Conservation (phyloP, 257 asterid species). For the Perilla frutescens region DNA sequence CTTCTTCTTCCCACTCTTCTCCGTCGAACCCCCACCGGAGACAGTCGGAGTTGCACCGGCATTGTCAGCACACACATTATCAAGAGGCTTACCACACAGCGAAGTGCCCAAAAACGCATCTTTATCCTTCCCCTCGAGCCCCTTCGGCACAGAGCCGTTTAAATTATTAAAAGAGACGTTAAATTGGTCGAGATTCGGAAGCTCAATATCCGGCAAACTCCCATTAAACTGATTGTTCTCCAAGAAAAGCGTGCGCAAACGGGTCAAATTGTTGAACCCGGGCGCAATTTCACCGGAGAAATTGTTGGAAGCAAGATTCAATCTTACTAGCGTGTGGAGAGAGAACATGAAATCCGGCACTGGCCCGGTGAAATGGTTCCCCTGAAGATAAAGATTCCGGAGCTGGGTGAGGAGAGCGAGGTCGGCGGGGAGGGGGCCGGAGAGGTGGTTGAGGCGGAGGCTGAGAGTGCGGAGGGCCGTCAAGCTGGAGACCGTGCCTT, state of each 20-base stretch:
- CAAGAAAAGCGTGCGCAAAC: constrained; percentile 69
- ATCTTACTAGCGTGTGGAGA: constrained; percentile 52
- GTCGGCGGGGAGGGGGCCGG: constrained; percentile 69
- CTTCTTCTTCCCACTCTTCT: constrained; percentile 35
- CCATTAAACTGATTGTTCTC: constrained; percentile 65
- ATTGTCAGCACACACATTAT: constrained; percentile 50
- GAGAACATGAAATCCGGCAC: constrained; percentile 43
- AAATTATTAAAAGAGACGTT: constrained; percentile 70
- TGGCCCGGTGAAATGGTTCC: constrained; percentile 60
- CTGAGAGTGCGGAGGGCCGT: constrained; percentile 66
- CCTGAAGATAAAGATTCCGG: constrained; percentile 74
- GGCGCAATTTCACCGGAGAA: constrained; percentile 64
- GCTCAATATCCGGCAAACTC: constrained; percentile 54
- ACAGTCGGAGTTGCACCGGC: constrained; percentile 45
- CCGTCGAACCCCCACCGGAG: constrained; percentile 33
- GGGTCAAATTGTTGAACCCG: constrained; percentile 62
- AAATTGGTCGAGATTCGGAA: constrained; percentile 65
- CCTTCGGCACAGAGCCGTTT: constrained; percentile 70
- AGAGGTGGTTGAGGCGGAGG: constrained; percentile 76
- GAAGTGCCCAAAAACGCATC: constrained; percentile 65
- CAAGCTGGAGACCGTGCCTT: constrained; percentile 52
- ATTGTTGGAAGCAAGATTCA: constrained; percentile 63
- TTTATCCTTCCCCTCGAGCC: constrained; percentile 48
- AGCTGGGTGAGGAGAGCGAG: constrained; percentile 54
- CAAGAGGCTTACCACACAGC: constrained; percentile 81